Percentiles rank a stretch among this genome's conserved stretches.
These are phyloP conservation scores for Atalantia buxifolia DNA, from an alignment of 345 rosid genomes.

Conservation along the genomic window DNA sequence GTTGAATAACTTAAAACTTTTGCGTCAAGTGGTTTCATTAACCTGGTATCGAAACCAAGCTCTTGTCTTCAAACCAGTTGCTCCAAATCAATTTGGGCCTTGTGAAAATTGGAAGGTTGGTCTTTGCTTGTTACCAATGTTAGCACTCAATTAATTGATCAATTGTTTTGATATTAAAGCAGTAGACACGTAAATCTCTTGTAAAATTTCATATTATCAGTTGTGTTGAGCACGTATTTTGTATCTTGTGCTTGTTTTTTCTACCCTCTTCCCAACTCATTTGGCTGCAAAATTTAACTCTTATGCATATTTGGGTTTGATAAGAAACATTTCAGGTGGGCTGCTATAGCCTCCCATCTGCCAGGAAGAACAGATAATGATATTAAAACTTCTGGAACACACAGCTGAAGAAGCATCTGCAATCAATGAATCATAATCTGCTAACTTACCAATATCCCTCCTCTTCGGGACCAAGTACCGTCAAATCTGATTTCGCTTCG, in stretches of 20 bases:
- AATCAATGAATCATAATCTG: background rate
- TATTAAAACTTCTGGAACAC: conserved; percentile 42
- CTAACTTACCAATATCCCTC: conserved; percentile 3
- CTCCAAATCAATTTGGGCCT: too few species aligned
- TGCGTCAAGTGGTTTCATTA: too few species aligned
- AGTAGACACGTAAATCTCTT: too few species aligned
- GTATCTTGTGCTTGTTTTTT: background rate
- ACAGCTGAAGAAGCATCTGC: conserved; percentile 27
- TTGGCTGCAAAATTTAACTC: background rate
- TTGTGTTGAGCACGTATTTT: too few species aligned
- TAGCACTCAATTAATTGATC: too few species aligned
- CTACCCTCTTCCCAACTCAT: background rate
- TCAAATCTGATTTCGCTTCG: conserved; percentile 11
- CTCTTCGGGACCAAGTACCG: background rate
- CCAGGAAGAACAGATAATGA: conserved; percentile 45
- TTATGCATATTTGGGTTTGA: background rate
- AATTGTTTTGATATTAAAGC: too few species aligned
- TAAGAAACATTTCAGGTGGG: conserved; percentile 28
- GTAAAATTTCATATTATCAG: too few species aligned
- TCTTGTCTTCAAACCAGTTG: too few species aligned
- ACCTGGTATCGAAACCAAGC: too few species aligned
- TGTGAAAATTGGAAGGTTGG: too few species aligned
- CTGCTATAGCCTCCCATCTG: conserved; percentile 38
- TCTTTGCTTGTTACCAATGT: too few species aligned
- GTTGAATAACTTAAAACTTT: too few species aligned